These are phyloP conservation scores for Annulohypoxylon bovei DNA, from an alignment of 495 filamentous ascomycete species.

Conservation along the genomic window DNA sequence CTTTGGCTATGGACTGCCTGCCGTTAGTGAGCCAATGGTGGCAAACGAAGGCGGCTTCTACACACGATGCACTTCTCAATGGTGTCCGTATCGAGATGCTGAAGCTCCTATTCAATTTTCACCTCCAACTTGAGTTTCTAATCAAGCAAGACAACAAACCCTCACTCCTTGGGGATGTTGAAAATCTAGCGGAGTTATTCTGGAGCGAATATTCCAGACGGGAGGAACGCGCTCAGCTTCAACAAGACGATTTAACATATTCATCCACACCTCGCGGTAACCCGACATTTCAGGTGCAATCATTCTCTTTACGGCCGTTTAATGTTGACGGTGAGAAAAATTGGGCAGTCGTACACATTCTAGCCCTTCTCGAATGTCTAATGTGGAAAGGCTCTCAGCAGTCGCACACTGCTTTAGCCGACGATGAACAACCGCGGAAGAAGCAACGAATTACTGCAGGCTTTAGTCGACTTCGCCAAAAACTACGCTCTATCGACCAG, in stretches of 20 bases:
- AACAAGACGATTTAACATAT: slow-evolving; percentile 78
- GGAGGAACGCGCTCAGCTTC: slow-evolving; percentile 74
- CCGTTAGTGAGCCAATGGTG: slow-evolving; percentile 79
- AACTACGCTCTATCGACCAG: slow-evolving; percentile 64
- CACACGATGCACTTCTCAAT: slow-evolving; percentile 76
- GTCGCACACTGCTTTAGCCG: slow-evolving; percentile 35
- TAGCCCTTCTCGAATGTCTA: slow-evolving; percentile 60
- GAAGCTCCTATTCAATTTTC: slow-evolving; percentile 73
- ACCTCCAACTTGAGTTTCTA: slow-evolving; percentile 64
- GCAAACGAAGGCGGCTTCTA: slow-evolving; percentile 68
- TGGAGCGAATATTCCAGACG: slow-evolving; percentile 78
- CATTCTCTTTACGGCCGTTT: slow-evolving; percentile 61
- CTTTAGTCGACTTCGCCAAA: slow-evolving; percentile 70
- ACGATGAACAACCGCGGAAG: slow-evolving; percentile 66
- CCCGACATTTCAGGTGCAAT: slow-evolving; percentile 47
- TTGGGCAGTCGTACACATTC: slow-evolving; percentile 63
- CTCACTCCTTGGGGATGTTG: slow-evolving; percentile 48
- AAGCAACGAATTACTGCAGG: slow-evolving; percentile 66
- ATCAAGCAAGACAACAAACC: slow-evolving; percentile 41
- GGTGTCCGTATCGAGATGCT: slow-evolving; percentile 68
- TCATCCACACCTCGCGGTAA: slow-evolving; percentile 47
- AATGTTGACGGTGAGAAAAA: slow-evolving; percentile 59
- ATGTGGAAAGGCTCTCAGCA: slow-evolving; percentile 49
- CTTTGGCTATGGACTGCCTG: slow-evolving; percentile 66
- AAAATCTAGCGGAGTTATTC: slow-evolving; percentile 69